These are phyloP conservation scores for Pythium myriotylum DNA, from an alignment of 352 stramenopile species.

Conservation along the genomic window DNA sequence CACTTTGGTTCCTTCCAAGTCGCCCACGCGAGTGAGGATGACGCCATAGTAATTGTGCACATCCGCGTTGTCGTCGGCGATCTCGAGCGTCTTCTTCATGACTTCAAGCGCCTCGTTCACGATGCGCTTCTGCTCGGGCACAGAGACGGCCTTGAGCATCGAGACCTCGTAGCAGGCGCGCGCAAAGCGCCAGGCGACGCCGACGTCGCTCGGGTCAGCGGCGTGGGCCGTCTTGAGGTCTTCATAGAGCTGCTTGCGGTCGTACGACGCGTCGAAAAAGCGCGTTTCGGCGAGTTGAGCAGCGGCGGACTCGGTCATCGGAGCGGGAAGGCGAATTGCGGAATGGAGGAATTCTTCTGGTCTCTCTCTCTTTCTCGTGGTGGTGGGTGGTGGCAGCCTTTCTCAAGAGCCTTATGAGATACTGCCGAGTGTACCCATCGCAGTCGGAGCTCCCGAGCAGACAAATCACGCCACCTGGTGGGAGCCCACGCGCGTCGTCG, in stretches of 20 bases:
- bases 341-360: too few relatives aligned
- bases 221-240: conserved; percentile 47
- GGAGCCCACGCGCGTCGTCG: too few relatives aligned
- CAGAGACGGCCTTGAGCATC: conserved; percentile 27
- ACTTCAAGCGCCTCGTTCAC: conserved; percentile 53
- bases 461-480: too few relatives aligned
- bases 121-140: conserved; percentile 37
- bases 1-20: conserved; percentile 87
- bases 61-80: conserved; percentile 34
- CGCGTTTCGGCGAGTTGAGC: conserved; percentile 75
- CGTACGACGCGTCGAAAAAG: conserved; percentile 75
- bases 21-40: conserved; percentile 80
- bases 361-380: too few relatives aligned
- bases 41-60: conserved; percentile 86
- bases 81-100: conserved; percentile 46
- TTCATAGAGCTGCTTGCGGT: conserved; percentile 66
- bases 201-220: conserved; percentile 34
- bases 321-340: too few relatives aligned
- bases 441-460: too few relatives aligned
- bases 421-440: too few relatives aligned
- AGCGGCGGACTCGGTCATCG: conserved; percentile 60
- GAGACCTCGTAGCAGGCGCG: conserved; percentile 42
- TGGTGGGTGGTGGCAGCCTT: too few relatives aligned
- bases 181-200: conserved; percentile 35
- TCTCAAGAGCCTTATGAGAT: too few relatives aligned